These are phyloP conservation scores for Malbranchea zuffiana DNA, from an alignment of 2,329 filamentous ascomycete species.

Conservation along the genomic window DNA sequence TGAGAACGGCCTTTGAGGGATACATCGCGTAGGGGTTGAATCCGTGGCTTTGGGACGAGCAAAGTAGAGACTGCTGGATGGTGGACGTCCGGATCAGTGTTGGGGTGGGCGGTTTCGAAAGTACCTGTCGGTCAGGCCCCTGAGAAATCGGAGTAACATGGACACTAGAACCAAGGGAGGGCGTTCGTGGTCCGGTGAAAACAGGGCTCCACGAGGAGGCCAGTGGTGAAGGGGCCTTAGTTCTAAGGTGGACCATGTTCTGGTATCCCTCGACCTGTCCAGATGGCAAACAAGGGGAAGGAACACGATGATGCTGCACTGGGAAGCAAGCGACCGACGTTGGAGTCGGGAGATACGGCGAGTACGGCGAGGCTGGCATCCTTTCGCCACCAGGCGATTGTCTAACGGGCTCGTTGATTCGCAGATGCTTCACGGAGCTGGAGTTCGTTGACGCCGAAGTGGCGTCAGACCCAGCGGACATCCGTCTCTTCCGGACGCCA, in stretches of 20 bases:
- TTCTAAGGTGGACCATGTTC: conserved; percentile 31
- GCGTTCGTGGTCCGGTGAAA: conserved; percentile 37
- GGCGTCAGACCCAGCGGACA: conserved; percentile 42
- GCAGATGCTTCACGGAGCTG: conserved; percentile 37
- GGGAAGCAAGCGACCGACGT: conserved; percentile 32
- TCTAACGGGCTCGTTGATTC: conserved; percentile 31
- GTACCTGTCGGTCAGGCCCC: conserved; percentile 36
- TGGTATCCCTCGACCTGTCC: conserved; percentile 34
- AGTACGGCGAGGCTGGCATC: conserved; percentile 40
- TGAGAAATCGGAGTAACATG: conserved; percentile 29
- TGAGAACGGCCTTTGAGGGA: conserved; percentile 71
- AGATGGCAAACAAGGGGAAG: conserved; percentile 34
- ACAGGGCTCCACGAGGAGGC: conserved; percentile 38
- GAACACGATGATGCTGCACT: conserved; percentile 26
- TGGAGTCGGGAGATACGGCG: conserved; percentile 42
- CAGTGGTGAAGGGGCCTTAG: conserved; percentile 41
- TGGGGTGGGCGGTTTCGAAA: conserved; percentile 41
- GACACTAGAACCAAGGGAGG: conserved; percentile 35
- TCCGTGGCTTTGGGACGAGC: conserved; percentile 37
- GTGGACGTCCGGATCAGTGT: conserved; percentile 58
- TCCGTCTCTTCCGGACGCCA: conserved; percentile 46
- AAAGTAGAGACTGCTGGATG: conserved; percentile 40
- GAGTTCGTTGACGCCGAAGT: conserved; percentile 41
- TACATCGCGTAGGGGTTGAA: conserved; percentile 76
- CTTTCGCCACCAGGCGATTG: conserved; percentile 44